phyloP scores from a whole-genome alignment of 2,329 filamentous ascomycete genomes.

The Raffaelea ambrosiae region DNA sequence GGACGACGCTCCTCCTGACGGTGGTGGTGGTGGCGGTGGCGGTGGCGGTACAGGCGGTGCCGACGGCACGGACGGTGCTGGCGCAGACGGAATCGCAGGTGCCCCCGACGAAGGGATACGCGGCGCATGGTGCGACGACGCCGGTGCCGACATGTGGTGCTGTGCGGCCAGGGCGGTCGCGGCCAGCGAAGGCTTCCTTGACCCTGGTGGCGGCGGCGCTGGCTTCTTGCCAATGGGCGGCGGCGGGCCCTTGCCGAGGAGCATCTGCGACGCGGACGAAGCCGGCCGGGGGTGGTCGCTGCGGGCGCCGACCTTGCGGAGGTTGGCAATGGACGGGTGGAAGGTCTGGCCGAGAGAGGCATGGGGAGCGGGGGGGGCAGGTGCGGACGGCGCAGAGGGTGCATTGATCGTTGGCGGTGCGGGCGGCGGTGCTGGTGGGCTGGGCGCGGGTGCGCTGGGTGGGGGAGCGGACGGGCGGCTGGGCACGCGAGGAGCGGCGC shows the following conservation, averaged over 20 bases:
- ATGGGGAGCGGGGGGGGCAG: constrained; percentile 10
- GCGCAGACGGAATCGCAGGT: constrained; percentile 25
- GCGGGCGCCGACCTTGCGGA: constrained; percentile 46
- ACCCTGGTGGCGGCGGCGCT: constrained; percentile 48
- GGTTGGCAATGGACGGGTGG: constrained; percentile 46
- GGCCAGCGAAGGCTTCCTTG: constrained; percentile 44
- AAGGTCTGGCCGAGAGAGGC: constrained; percentile 20
- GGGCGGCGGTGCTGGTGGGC: no score
- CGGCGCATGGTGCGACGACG: constrained; percentile 4
- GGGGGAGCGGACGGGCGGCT: constrained; percentile 35
- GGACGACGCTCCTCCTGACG: not conserved
- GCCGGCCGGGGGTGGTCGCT: constrained; percentile 44
- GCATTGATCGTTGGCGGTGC: no score
- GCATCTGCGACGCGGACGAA: constrained; percentile 48
- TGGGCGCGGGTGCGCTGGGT: not conserved
- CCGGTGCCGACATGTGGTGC: not conserved
- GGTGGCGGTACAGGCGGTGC: constrained; percentile 31
- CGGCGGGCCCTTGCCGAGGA: constrained; percentile 53
- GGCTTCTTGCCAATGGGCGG: constrained; percentile 72
- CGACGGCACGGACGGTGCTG: constrained; percentile 31
- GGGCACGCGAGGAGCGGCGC: constrained; percentile 51
- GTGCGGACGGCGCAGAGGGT: constrained; percentile 31
- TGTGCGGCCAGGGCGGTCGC: constrained; percentile 1
- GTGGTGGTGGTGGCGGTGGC: constrained; percentile 33
- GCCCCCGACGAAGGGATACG: constrained; percentile 18